These are phyloP conservation scores for Lachnellula occidentalis DNA, from an alignment of 2,329 filamentous ascomycete genomes.

Conservation along the genomic window DNA sequence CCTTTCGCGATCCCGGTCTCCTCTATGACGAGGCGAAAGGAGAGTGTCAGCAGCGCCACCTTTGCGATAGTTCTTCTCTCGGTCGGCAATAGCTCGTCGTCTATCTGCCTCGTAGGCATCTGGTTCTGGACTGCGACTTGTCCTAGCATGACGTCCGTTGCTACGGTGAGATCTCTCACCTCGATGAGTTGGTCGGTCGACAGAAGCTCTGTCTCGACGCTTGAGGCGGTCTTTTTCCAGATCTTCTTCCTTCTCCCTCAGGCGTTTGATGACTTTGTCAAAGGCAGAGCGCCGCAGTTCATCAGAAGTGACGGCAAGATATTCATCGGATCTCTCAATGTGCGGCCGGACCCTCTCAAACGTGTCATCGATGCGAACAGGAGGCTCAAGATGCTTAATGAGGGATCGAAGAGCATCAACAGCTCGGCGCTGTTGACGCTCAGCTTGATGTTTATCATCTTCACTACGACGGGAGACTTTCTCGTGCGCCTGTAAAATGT, in stretches of 20 bases:
- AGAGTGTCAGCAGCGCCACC: slow-evolving; percentile 62
- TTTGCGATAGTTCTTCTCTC: slow-evolving; percentile 90
- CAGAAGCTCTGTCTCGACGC: slow-evolving; percentile 52
- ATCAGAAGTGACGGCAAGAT: slow-evolving; percentile 74
- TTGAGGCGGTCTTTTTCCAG: slow-evolving; percentile 59
- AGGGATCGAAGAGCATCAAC: slow-evolving; percentile 78
- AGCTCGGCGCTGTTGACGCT: slow-evolving; percentile 79
- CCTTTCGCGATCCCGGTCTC: slow-evolving; percentile 29
- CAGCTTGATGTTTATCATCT: slow-evolving; percentile 74
- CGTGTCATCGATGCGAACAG: slow-evolving; percentile 69
- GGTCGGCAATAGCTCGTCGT: slow-evolving; percentile 85
- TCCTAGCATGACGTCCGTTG: slow-evolving; percentile 51
- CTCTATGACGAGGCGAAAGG: slow-evolving; percentile 37
- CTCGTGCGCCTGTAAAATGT: slow-evolving; percentile 60
- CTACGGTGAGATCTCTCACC: slow-evolving; percentile 61
- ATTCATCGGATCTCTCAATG: slow-evolving; percentile 78
- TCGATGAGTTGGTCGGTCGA: slow-evolving; percentile 36
- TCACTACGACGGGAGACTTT: slow-evolving; percentile 78
- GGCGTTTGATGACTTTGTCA: slow-evolving; percentile 82
- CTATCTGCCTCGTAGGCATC: slow-evolving; percentile 95
- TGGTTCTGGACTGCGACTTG: slow-evolving; percentile 82
- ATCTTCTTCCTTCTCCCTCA: slow-evolving; percentile 89
- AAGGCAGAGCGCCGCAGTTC: slow-evolving; percentile 79
- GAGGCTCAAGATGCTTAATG: slow-evolving; percentile 87
- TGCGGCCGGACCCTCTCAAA: slow-evolving; percentile 84